phyloP scores from a whole-genome alignment of 306 rosid species.

The Malus asiatica region DNA sequence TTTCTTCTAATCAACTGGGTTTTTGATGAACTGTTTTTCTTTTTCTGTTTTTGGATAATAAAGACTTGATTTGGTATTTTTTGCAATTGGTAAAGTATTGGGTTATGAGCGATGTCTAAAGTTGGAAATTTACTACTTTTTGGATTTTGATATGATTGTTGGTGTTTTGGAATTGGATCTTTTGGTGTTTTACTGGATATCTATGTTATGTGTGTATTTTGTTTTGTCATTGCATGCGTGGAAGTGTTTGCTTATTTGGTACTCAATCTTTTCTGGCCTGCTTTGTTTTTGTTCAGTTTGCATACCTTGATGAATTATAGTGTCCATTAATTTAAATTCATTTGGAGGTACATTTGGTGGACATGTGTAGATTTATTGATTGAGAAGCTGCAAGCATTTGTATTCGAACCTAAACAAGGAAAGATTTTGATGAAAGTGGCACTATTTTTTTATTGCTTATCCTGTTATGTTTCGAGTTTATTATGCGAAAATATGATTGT shows the following conservation, averaged over 20 bases:
- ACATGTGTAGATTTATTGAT: background rate
- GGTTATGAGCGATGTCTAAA: background rate
- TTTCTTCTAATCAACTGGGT: background rate
- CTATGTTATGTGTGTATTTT: background rate
- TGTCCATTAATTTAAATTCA: background rate
- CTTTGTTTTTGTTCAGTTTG: background rate
- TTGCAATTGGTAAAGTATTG: background rate
- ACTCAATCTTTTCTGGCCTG: background rate
- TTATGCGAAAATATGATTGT: background rate
- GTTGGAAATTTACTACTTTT: conserved; percentile 6
- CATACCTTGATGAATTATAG: background rate
- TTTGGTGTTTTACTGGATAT: conserved; percentile 2
- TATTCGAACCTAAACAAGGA: background rate
- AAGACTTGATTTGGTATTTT: conserved; percentile 1
- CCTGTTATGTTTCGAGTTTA: background rate
- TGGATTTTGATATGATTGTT: conserved; percentile 17
- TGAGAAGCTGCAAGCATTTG: background rate
- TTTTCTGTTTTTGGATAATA: background rate
- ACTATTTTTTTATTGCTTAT: background rate
- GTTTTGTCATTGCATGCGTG: background rate
- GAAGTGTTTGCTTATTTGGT: background rate
- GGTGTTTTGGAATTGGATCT: conserved; percentile 7
- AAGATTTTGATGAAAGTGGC: background rate
- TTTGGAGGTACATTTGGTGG: background rate
- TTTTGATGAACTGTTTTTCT: background rate